These are phyloP conservation scores for Ceratobasidium theobromae DNA, from an alignment of 1,284 basidiomycete genomes.

Conservation along the genomic window DNA sequence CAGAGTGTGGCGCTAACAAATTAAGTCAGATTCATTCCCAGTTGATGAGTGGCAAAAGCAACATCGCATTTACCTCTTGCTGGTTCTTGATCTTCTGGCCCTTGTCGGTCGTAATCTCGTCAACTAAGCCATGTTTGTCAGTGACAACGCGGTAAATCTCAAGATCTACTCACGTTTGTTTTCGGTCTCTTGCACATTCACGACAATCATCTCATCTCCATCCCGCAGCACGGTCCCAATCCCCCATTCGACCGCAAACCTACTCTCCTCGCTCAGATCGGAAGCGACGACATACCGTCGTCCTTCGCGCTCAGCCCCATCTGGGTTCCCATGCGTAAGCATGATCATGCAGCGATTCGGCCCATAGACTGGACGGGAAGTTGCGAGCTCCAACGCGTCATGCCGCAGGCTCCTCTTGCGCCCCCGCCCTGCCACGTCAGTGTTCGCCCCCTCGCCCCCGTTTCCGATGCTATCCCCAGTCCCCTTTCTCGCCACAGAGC, in stretches of 20 bases:
- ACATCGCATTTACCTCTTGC: conserved; percentile 72
- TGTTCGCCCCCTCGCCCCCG: neutral
- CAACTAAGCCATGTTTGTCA: conserved; percentile 54
- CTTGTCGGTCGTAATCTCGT: conserved; percentile 65
- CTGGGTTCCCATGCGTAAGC: conserved; percentile 63
- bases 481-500: neutral
- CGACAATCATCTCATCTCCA: conserved; percentile 89
- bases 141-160: neutral
- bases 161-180: conserved; percentile 63
- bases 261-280: conserved; percentile 89
- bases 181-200: conserved; percentile 93
- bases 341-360: conserved; percentile 91
- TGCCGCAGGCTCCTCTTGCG: conserved; percentile 38
- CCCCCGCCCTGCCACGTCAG: neutral
- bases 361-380: conserved; percentile 80
- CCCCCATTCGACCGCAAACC: conserved; percentile 93
- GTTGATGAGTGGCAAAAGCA: neutral
- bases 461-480: neutral
- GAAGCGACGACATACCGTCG: conserved; percentile 88
- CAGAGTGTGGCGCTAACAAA: conserved; percentile 74
- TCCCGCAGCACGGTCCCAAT: conserved; percentile 95
- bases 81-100: conserved; percentile 77
- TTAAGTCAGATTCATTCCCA: conserved; percentile 4
- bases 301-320: conserved; percentile 17
- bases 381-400: conserved; percentile 55